A percentile compares a stretch with the other conserved stretches of the same genome.
phyloP scores from a whole-genome alignment of 441 rosid genomes.

The Cnidoscolus chayamansa region DNA sequence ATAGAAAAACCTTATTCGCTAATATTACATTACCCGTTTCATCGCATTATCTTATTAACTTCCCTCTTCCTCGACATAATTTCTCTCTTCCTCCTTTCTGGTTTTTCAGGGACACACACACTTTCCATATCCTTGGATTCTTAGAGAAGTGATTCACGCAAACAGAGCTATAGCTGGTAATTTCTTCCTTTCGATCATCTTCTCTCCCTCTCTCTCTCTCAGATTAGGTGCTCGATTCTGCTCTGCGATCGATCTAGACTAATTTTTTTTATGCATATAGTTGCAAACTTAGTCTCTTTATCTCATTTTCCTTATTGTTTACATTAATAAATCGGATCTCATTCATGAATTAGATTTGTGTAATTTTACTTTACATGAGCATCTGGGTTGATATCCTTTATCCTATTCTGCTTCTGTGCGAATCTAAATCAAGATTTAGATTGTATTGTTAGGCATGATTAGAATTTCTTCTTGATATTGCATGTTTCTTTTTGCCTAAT shows the following conservation, averaged over 20 bases:
- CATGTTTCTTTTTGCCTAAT: no score
- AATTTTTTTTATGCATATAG: neutral
- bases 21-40: no score
- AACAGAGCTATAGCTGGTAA: neutral
- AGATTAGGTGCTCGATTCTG: neutral
- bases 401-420: neutral
- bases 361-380: neutral
- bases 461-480: neutral
- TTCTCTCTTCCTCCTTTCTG: neutral
- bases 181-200: neutral
- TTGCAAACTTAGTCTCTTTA: neutral
- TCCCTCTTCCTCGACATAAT: neutral
- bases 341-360: neutral
- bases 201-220: neutral
- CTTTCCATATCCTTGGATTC: neutral
- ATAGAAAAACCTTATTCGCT: no score
- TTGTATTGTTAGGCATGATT: neutral
- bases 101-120: neutral
- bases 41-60: no score
- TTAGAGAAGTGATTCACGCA: neutral
- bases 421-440: neutral
- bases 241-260: neutral
- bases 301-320: neutral
- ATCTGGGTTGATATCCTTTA: neutral
- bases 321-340: neutral